These are phyloP conservation scores for Boletus pseudo-olivaceus DNA, from an alignment of 768 basidiomycete species.

Conservation along the genomic window DNA sequence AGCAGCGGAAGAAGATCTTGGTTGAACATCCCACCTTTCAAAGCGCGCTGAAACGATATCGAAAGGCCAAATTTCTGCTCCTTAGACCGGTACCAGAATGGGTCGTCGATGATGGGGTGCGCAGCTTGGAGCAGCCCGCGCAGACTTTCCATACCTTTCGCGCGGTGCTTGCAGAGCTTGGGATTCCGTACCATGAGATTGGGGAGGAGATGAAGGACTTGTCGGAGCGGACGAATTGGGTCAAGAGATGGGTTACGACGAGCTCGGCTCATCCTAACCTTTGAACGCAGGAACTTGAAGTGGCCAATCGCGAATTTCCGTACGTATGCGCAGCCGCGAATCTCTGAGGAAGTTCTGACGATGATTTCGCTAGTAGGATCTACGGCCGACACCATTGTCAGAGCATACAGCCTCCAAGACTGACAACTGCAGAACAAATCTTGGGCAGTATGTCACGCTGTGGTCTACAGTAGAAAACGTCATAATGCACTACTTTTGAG, in stretches of 20 bases:
- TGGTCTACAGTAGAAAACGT: constrained; percentile 21
- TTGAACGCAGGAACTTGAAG: background rate
- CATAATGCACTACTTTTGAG: constrained; percentile 27
- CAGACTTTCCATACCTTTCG: constrained; percentile 39
- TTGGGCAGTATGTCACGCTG: background rate
- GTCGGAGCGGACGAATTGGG: constrained; percentile 20
- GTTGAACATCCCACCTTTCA: constrained; percentile 39
- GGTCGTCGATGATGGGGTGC: constrained; percentile 61
- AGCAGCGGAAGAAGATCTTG: constrained; percentile 34
- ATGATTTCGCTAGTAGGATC: background rate
- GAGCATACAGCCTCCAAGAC: background rate
- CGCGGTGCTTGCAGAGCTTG: constrained; percentile 38
- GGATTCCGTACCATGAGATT: constrained; percentile 44
- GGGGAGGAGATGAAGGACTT: constrained; percentile 44
- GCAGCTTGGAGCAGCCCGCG: constrained; percentile 48
- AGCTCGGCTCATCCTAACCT: constrained; percentile 4
- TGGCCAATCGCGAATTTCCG: background rate
- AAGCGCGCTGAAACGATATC: constrained; percentile 40
- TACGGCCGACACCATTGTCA: too few relatives aligned
- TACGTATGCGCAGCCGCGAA: background rate
- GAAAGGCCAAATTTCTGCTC: constrained; percentile 48
- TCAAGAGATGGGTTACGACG: constrained; percentile 13
- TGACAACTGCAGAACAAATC: constrained; percentile 5
- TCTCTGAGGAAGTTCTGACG: background rate
- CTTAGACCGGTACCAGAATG: constrained; percentile 55